Conservation (phyloP, 176 grass and related monocot genomes). For the Triticum dicoccoides region DNA sequence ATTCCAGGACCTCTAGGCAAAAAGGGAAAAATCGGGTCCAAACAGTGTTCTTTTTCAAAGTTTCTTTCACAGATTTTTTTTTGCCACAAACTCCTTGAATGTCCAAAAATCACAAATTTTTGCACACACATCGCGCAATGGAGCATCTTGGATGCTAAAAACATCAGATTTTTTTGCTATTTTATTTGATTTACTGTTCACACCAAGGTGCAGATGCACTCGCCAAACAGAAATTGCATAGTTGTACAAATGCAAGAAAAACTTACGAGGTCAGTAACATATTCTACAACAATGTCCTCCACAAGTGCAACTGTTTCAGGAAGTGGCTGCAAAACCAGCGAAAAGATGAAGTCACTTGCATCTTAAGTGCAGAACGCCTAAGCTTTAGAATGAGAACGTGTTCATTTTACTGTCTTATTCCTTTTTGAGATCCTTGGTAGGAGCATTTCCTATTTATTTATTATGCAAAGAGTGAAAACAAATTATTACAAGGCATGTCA, state of each 20-base stretch:
- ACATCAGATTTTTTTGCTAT: no score
- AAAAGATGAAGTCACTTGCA: constrained; percentile 1
- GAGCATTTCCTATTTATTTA: neutral
- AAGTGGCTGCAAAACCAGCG: constrained; percentile 68
- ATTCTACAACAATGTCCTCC: constrained; percentile 93
- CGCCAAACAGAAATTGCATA: neutral
- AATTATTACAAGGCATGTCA: neutral
- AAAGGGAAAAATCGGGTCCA: no score
- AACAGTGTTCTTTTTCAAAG: no score
- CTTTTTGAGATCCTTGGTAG: neutral
- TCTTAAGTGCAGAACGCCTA: neutral
- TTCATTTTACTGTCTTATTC: neutral
- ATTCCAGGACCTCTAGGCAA: no score
- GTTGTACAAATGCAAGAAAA: neutral
- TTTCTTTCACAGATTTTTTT: no score
- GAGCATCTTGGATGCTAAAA: no score
- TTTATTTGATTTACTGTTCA: no score
- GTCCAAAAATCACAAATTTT: no score
- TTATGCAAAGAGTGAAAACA: neutral
- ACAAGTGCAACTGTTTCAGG: constrained; percentile 93
- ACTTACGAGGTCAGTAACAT: constrained; percentile 91
- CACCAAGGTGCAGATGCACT: no score
- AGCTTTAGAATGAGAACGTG: neutral
- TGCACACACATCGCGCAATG: no score
- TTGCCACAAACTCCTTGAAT: no score